phyloP scores from a whole-genome alignment of 2,329 filamentous ascomycete species.

The Stemphylium lycopersici region DNA sequence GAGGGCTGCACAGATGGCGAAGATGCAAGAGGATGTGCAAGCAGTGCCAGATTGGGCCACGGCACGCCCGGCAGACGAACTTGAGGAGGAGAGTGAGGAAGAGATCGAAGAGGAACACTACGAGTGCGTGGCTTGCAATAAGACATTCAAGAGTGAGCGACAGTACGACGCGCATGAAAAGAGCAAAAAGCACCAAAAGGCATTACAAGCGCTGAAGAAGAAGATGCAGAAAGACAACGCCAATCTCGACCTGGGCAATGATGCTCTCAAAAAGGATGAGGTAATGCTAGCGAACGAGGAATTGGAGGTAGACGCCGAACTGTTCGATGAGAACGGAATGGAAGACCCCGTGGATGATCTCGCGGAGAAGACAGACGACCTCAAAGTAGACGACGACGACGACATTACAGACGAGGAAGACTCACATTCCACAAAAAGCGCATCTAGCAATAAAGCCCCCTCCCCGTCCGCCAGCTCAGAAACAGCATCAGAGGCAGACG shows the following conservation, averaged over 20 bases:
- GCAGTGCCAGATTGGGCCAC: slow-evolving; percentile 78
- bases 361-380: slow-evolving; percentile 19
- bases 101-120: slow-evolving; percentile 59
- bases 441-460: neutral
- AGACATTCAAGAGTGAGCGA: slow-evolving; percentile 84
- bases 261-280: slow-evolving; percentile 42
- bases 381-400: slow-evolving; percentile 18
- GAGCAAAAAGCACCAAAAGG: slow-evolving; percentile 95
- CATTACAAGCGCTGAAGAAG: slow-evolving; percentile 76
- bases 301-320: slow-evolving; percentile 19
- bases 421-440: slow-evolving; percentile 5
- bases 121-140: slow-evolving; percentile 68
- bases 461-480: neutral
- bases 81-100: slow-evolving; percentile 61
- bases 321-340: slow-evolving; percentile 43
- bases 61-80: slow-evolving; percentile 61
- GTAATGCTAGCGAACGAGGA: slow-evolving; percentile 43
- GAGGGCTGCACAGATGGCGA: slow-evolving; percentile 79
- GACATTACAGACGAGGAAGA: slow-evolving; percentile 16
- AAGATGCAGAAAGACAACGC: slow-evolving; percentile 84
- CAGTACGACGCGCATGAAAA: slow-evolving; percentile 91
- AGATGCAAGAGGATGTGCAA: slow-evolving; percentile 67
- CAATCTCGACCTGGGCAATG: slow-evolving; percentile 58
- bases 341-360: slow-evolving; percentile 40
- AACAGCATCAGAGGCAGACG: slow-evolving; percentile 18